Evolutionary conservation across 441 rosid species (phyloP).

Genomic region (Pelargonium cotyledonis): DNA sequence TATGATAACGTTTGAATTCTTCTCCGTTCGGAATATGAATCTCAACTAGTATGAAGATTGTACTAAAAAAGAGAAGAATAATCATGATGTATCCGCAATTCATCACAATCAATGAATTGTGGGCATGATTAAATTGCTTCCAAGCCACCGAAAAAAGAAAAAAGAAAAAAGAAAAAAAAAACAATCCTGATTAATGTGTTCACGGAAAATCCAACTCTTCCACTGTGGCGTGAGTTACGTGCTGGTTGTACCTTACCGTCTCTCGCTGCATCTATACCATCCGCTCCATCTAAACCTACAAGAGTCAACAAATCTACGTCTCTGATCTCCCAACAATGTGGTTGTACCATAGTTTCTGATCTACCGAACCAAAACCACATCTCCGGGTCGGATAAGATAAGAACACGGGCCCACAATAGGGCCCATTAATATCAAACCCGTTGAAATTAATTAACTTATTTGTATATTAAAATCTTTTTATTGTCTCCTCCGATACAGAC

Average conservation of each 20-base stretch:
- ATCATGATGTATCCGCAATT: no score
- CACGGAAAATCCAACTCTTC: conserved; percentile 1
- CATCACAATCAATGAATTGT: no score
- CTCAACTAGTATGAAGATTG: no score
- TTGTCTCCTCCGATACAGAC: not conserved
- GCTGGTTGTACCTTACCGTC: not conserved
- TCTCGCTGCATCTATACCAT: not conserved
- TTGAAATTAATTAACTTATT: not conserved
- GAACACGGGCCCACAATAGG: not conserved
- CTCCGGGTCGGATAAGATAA: not conserved
- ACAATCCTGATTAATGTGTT: not conserved
- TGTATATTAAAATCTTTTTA: not conserved
- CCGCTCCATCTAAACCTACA: not conserved
- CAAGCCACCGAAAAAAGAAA: no score
- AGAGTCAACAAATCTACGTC: not conserved
- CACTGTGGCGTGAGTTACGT: not conserved
- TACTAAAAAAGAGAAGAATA: no score
- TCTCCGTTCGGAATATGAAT: no score
- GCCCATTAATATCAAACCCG: not conserved
- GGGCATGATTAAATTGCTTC: no score
- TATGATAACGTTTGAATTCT: no score
- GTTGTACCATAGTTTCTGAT: not conserved
- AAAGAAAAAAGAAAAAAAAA: no score
- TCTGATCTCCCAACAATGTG: not conserved
- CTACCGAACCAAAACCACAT: not conserved